These are phyloP conservation scores for Trichoderma sp. DNA, from an alignment of 2,329 filamentous ascomycete genomes.

Conservation along the genomic window DNA sequence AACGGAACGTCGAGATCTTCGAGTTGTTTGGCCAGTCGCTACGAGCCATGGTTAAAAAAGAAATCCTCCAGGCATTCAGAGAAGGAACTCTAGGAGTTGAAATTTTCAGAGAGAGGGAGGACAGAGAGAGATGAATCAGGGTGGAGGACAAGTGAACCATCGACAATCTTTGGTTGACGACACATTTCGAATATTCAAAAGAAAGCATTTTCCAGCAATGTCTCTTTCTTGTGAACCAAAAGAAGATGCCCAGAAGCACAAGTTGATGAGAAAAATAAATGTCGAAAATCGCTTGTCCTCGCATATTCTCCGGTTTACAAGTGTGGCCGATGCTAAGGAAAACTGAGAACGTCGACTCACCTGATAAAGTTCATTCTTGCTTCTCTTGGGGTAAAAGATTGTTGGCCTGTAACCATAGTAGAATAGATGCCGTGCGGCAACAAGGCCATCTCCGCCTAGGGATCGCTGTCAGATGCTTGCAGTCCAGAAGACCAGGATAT, in stretches of 20 bases:
- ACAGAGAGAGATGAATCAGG: not conserved
- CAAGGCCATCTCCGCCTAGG: constrained; percentile 85
- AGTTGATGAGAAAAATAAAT: constrained; percentile 21
- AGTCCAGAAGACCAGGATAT: not conserved
- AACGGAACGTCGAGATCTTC: constrained; percentile 81
- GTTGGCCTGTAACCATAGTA: constrained; percentile 89
- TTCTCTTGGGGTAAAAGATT: constrained; percentile 90
- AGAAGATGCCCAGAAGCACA: constrained; percentile 22
- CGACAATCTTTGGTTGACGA: not conserved
- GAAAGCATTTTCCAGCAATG: not conserved
- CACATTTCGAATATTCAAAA: not conserved
- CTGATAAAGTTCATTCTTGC: constrained; percentile 86
- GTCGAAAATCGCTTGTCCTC: constrained; percentile 11
- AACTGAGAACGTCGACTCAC: constrained; percentile 43
- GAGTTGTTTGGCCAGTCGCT: constrained; percentile 83
- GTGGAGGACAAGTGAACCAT: not conserved
- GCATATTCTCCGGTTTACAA: not conserved
- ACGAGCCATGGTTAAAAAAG: constrained; percentile 34
- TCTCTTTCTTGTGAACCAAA: not conserved
- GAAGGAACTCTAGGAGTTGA: not conserved
- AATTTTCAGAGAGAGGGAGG: not conserved
- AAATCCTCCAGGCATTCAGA: constrained; percentile 6
- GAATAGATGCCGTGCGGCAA: constrained; percentile 85
- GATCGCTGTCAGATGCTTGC: constrained; percentile 31
- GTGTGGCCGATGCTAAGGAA: not conserved